Percentiles rank a stretch among this genome's conserved stretches.
These are phyloP conservation scores for Rhynchospora tenuis DNA, from an alignment of 176 grass and related monocot species.

Conservation along the genomic window DNA sequence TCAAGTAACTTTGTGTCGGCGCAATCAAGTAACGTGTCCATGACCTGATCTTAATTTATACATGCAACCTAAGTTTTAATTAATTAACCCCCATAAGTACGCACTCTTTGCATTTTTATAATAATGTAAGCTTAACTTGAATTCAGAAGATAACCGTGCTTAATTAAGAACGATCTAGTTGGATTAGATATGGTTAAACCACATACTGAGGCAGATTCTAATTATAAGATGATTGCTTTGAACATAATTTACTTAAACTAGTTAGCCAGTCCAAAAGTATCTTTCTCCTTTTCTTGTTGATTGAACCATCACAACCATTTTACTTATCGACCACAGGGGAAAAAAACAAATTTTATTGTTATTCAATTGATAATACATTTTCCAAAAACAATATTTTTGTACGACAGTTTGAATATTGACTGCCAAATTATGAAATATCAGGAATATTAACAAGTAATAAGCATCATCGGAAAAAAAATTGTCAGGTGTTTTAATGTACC, in stretches of 20 bases:
- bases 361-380: not conserved
- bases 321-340: conserved; percentile 2
- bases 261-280: conserved; percentile 2
- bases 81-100: not conserved
- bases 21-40: not conserved
- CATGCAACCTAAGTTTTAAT: conserved; percentile 1
- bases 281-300: conserved; percentile 9
- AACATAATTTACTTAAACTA: conserved; percentile 23
- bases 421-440: not conserved
- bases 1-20: conserved; percentile 10
- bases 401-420: not conserved
- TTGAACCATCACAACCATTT: conserved; percentile 22
- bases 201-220: not conserved
- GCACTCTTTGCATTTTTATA: not conserved
- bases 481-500: not conserved
- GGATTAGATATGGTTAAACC: conserved; percentile 12
- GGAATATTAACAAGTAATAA: not conserved
- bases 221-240: conserved; percentile 22
- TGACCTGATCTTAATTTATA: not conserved
- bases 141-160: not conserved
- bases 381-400: not conserved
- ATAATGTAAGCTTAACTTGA: not conserved
- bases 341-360: not conserved
- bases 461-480: not conserved
- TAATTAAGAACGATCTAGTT: conserved; percentile 16